Percentiles rank a stretch among this genome's conserved stretches.
phyloP scores from a whole-genome alignment of 768 basidiomycete genomes.

The Suillus placidus region DNA sequence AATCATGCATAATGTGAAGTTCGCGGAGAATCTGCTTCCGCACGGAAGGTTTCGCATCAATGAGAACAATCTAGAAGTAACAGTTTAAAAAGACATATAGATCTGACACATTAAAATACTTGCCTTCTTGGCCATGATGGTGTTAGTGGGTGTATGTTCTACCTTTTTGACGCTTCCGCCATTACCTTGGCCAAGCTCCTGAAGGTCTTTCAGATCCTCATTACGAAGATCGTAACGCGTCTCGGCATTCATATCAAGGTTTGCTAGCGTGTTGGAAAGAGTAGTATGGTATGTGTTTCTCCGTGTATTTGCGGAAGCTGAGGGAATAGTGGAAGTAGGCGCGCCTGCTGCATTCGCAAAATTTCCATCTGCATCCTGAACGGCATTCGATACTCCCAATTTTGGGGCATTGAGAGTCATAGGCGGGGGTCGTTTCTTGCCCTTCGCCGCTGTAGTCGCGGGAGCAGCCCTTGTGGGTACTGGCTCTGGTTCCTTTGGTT shows the following conservation, averaged over 20 bases:
- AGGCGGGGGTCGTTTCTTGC: slow-evolving; percentile 80
- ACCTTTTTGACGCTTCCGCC: slow-evolving; percentile 98
- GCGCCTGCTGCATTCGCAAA: slow-evolving; percentile 50
- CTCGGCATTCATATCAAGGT: slow-evolving; percentile 82
- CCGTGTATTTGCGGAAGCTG: slow-evolving; percentile 52
- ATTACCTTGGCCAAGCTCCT: slow-evolving; percentile 94
- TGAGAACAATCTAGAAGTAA: slow-evolving; percentile 77
- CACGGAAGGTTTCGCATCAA: slow-evolving; percentile 94
- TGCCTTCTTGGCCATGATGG: slow-evolving; percentile 98
- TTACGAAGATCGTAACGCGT: slow-evolving; percentile 82
- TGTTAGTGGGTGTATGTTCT: slow-evolving; percentile 87
- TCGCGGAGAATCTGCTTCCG: slow-evolving; percentile 98
- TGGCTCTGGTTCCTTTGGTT: slow-evolving; percentile 44
- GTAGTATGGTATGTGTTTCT: slow-evolving; percentile 79
- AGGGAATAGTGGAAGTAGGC: slow-evolving; percentile 55
- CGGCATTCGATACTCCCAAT: slow-evolving; percentile 42
- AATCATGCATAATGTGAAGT: slow-evolving; percentile 99
- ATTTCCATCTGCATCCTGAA: slow-evolving; percentile 40
- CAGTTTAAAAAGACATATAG: not conserved
- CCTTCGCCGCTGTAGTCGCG: slow-evolving; percentile 39
- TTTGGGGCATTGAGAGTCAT: slow-evolving; percentile 80
- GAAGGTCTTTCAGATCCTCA: slow-evolving; percentile 89
- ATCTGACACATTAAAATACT: slow-evolving; percentile 25
- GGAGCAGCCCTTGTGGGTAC: slow-evolving; percentile 54
- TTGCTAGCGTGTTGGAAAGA: slow-evolving; percentile 83